Conservation (phyloP, 2,329 filamentous ascomycete species). For the Penicillium vulpinum region DNA sequence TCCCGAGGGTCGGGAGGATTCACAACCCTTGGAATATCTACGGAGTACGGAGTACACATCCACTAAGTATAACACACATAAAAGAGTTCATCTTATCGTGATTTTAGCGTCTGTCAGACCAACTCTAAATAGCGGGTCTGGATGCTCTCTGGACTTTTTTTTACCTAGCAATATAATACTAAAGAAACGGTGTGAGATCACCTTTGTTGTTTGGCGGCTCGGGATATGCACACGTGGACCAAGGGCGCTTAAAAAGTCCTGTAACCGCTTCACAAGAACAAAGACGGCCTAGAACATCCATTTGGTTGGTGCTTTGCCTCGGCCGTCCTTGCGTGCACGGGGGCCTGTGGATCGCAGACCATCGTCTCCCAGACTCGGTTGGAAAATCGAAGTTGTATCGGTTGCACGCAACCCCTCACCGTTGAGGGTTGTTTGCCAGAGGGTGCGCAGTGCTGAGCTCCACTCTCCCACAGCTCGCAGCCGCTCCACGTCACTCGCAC, state of each 20-base stretch:
- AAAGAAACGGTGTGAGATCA: constrained; percentile 22
- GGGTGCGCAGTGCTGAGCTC: constrained; percentile 65
- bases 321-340: constrained; percentile 22
- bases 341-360: constrained; percentile 26
- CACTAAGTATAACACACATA: background rate
- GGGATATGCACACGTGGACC: constrained; percentile 13
- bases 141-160: too few relatives aligned
- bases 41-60: too few relatives aligned
- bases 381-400: constrained; percentile 34
- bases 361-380: constrained; percentile 37
- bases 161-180: too few relatives aligned
- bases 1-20: background rate
- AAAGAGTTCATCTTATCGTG: constrained; percentile 22
- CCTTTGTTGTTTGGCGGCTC: constrained; percentile 4
- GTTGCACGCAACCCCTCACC: constrained; percentile 64
- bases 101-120: constrained; percentile 25
- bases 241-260: constrained; percentile 2
- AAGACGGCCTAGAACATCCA: background rate
- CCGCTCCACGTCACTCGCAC: constrained; percentile 67
- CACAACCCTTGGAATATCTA: too few relatives aligned
- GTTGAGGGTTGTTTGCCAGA: constrained; percentile 73
- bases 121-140: constrained; percentile 27
- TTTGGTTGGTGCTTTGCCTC: constrained; percentile 1
- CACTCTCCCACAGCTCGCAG: constrained; percentile 72
- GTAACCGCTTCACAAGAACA: background rate